These are phyloP conservation scores for Trematosphaeria pertusa DNA, from an alignment of 2,329 filamentous ascomycete genomes.

Conservation along the genomic window DNA sequence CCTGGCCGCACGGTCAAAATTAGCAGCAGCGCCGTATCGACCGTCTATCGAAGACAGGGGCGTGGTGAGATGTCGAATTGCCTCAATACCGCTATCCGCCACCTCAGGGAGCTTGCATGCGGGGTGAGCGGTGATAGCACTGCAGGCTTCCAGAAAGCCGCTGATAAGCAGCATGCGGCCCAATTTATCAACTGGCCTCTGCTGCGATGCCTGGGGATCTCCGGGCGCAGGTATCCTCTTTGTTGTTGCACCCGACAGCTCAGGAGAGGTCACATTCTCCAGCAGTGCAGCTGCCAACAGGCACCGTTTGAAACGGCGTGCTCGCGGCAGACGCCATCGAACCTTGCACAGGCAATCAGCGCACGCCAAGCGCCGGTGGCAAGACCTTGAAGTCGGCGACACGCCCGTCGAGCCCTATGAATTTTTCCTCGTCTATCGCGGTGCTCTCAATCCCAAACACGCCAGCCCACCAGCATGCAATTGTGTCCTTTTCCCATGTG, in stretches of 20 bases:
- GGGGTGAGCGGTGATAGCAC: conserved; percentile 6
- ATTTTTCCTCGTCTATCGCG: conserved; percentile 8
- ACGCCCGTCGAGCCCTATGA: neutral
- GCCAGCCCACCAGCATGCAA: conserved; percentile 13
- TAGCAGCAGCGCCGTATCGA: conserved; percentile 29
- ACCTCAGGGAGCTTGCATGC: neutral
- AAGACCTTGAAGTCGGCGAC: neutral
- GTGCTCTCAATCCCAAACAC: conserved; percentile 13
- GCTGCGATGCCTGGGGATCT: too few species aligned
- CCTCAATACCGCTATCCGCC: conserved; percentile 4
- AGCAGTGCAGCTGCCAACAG: neutral
- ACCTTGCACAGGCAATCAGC: neutral
- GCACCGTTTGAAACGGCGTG: conserved; percentile 12
- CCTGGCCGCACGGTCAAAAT: conserved; percentile 32
- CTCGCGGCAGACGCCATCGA: neutral
- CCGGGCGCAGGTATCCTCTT: too few species aligned
- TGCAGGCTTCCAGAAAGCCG: conserved; percentile 13
- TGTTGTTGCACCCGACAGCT: neutral
- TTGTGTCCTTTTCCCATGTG: neutral
- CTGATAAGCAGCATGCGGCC: conserved; percentile 9
- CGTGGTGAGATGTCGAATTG: conserved; percentile 5
- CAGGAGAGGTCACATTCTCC: conserved; percentile 4
- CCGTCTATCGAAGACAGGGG: neutral
- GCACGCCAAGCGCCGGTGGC: neutral
- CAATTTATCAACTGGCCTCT: conserved; percentile 8